These are phyloP conservation scores for Bolboschoenoplectus hybrid DNA, from an alignment of 202 grass and related monocot genomes.

Conservation along the genomic window DNA sequence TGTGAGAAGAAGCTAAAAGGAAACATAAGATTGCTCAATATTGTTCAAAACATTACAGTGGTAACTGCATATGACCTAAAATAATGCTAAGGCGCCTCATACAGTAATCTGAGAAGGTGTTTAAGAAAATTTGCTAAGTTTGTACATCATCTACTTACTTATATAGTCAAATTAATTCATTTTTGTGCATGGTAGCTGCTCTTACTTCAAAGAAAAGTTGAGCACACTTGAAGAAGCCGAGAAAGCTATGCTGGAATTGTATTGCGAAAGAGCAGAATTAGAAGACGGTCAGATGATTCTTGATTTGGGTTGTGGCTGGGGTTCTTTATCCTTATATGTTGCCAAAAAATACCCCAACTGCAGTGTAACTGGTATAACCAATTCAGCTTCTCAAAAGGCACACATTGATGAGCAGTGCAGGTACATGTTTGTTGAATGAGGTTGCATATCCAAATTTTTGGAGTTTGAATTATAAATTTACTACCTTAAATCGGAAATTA, in stretches of 20 bases:
- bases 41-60: neutral
- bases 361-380: slow-evolving; percentile 86
- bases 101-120: neutral
- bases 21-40: neutral
- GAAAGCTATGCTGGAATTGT: slow-evolving; percentile 81
- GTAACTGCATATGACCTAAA: neutral
- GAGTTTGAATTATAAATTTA: neutral
- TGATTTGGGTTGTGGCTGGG: slow-evolving; percentile 94
- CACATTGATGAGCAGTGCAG: slow-evolving; percentile 83
- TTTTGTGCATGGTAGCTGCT: slow-evolving; percentile 49
- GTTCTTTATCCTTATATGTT: slow-evolving; percentile 74
- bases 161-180: slow-evolving; percentile 23
- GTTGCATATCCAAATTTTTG: neutral
- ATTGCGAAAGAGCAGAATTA: slow-evolving; percentile 74
- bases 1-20: neutral
- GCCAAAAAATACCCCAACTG: slow-evolving; percentile 80
- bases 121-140: neutral
- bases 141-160: neutral
- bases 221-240: slow-evolving; percentile 85
- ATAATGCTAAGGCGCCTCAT: neutral
- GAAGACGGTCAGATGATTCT: slow-evolving; percentile 84
- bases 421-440: slow-evolving; percentile 38
- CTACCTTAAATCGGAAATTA: neutral
- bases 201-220: slow-evolving; percentile 74
- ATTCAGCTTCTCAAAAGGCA: slow-evolving; percentile 81